Percentiles rank a stretch among this genome's conserved stretches.
These are phyloP conservation scores for Claviceps cyperi DNA, from an alignment of 2,329 filamentous ascomycete species.

Conservation along the genomic window DNA sequence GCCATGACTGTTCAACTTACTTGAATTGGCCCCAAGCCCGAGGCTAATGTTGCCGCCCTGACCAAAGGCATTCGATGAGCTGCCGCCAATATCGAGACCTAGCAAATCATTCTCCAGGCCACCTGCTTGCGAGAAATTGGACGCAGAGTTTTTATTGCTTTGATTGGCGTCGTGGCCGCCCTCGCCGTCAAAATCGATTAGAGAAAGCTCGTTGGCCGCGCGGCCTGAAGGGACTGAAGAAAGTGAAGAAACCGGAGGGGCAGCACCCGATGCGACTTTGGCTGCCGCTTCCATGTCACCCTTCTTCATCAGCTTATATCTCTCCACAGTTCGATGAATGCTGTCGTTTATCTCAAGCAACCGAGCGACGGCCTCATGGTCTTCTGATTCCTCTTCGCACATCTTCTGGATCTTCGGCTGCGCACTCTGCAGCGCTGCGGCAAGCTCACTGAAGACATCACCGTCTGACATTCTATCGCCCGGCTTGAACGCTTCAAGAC, in stretches of 20 bases:
- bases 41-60: slow-evolving; percentile 72
- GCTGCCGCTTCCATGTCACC: slow-evolving; percentile 75
- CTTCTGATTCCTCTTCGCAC: slow-evolving; percentile 97
- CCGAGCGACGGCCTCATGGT: slow-evolving; percentile 89
- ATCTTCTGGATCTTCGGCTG: slow-evolving; percentile 99
- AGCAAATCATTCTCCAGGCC: slow-evolving; percentile 82
- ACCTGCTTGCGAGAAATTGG: slow-evolving; percentile 34
- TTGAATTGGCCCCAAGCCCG: slow-evolving; percentile 57
- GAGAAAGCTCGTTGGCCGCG: slow-evolving; percentile 58
- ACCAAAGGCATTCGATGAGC: slow-evolving; percentile 44
- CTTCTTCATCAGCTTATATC: slow-evolving; percentile 93
- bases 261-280: slow-evolving; percentile 72
- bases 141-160: slow-evolving; percentile 23
- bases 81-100: slow-evolving; percentile 66
- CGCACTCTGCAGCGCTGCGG: slow-evolving; percentile 74
- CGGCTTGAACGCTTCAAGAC: slow-evolving; percentile 67
- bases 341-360: slow-evolving; percentile 96
- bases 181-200: slow-evolving; percentile 78
- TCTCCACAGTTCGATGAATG: slow-evolving; percentile 90
- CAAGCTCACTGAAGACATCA: slow-evolving; percentile 68
- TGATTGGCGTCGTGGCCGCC: slow-evolving; percentile 38
- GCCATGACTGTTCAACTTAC: slow-evolving; percentile 26
- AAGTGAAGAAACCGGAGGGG: slow-evolving; percentile 23
- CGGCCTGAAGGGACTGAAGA: slow-evolving; percentile 30
- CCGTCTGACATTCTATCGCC: slow-evolving; percentile 64